Evolutionary conservation across 352 stramenopile genomes (phyloP).

Genomic region (Globisporangium acanthophoron): DNA sequence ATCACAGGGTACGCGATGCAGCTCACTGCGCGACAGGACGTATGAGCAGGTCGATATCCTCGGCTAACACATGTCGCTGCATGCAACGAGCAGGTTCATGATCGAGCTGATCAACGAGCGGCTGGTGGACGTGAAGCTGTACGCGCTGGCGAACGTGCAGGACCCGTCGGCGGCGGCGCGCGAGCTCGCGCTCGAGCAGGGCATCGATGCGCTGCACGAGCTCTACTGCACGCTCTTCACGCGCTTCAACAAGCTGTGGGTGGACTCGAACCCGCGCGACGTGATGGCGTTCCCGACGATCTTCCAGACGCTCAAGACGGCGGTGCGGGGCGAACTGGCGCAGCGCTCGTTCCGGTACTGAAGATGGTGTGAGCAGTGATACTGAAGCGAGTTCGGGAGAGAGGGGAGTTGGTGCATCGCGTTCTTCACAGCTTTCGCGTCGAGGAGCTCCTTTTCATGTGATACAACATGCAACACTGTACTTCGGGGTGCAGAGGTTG

Average conservation of each 20-base stretch:
- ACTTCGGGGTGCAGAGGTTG: too few species aligned
- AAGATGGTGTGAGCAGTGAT: conserved; percentile 4
- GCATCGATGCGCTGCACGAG: conserved; percentile 56
- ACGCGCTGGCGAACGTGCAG: conserved; percentile 23
- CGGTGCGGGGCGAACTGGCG: conserved; percentile 49
- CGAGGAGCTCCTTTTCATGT: background rate
- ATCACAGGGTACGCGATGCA: conserved; percentile 49
- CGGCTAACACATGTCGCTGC: too few species aligned
- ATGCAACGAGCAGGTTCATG: conserved; percentile 40
- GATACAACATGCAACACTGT: too few species aligned
- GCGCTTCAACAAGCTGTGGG: conserved; percentile 81
- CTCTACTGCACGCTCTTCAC: conserved; percentile 78
- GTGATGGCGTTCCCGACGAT: conserved; percentile 84
- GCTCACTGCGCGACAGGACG: background rate
- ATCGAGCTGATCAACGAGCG: conserved; percentile 70
- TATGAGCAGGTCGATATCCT: too few species aligned
- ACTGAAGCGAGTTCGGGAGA: background rate
- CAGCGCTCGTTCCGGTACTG: conserved; percentile 64
- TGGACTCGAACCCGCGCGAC: conserved; percentile 74
- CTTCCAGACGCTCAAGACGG: conserved; percentile 76
- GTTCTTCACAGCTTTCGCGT: too few species aligned
- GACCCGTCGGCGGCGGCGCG: conserved; percentile 13
- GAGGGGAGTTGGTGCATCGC: too few species aligned
- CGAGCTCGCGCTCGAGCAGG: conserved; percentile 19
- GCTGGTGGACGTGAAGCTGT: conserved; percentile 72